phyloP scores from a whole-genome alignment of 2,329 filamentous ascomycete species.

The Ophiostoma populinum region DNA sequence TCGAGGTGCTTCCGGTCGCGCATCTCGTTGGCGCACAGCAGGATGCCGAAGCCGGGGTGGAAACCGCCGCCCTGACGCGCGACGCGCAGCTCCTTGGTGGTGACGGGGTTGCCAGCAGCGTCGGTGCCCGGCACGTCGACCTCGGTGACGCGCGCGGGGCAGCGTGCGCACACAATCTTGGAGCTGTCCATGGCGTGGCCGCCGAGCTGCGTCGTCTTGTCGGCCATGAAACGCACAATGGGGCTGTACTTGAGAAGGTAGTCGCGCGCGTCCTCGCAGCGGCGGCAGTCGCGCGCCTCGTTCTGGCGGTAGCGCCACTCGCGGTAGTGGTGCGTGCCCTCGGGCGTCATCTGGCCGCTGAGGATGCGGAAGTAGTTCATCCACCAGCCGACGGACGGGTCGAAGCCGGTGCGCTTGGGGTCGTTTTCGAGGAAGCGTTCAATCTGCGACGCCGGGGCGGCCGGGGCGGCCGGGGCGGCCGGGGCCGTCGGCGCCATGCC shows the following conservation, averaged over 20 bases:
- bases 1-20: conserved; percentile 66
- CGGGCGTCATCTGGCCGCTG: conserved; percentile 50
- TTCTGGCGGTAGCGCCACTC: conserved; percentile 56
- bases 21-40: conserved; percentile 86
- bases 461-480: neutral
- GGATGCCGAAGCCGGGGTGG: conserved; percentile 67
- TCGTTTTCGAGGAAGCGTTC: conserved; percentile 30
- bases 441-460: neutral
- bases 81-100: conserved; percentile 22
- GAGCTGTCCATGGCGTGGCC: conserved; percentile 47
- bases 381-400: conserved; percentile 48
- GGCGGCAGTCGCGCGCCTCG: conserved; percentile 61
- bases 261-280: conserved; percentile 67
- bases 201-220: conserved; percentile 65
- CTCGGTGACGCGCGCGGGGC: conserved; percentile 34
- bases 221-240: conserved; percentile 68
- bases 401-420: conserved; percentile 44
- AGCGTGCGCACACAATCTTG: conserved; percentile 73
- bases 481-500: neutral
- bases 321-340: conserved; percentile 61
- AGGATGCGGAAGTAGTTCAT: conserved; percentile 75
- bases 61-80: conserved; percentile 65
- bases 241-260: conserved; percentile 76
- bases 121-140: neutral
- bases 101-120: too few relatives aligned